Base-by-base conservation (phyloP, 805 yeast genomes). In the Isabelozyma heimii region DNA sequence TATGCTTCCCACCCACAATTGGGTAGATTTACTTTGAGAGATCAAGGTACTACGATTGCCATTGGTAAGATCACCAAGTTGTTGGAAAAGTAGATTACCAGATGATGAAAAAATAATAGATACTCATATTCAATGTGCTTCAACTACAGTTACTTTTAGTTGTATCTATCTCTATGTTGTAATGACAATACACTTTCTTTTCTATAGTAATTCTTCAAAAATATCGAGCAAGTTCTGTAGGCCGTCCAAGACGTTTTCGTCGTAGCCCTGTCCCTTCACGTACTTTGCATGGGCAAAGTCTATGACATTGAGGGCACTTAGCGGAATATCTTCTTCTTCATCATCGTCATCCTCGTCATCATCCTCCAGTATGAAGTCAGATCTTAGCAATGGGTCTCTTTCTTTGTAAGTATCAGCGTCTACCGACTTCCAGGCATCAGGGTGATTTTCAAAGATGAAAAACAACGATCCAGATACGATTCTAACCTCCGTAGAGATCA, bases 21-120 rank as follows among this genome's bases (percentile, higher is more conserved):
- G 62, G 99, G 99, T 67, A 85, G 99, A 74, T 94, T 94, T 72
- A 94, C 99, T 27, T 81, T 94, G 69, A 91, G 99, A 81, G 99
- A 94, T 73, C 98, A 94, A 76, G 99, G 98, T 67, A 84, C 84
- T 54, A 94, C 99, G 47, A 91, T 94, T 73, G 99, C 99, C 56
- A 94, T 94, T 70, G 99, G 99, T 74, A 91, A 92, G 74, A 90
- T 94, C 62, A 89, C 96, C 51, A 92, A 92, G 76, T 76, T 94
- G 56, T 76, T 91, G 69, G 2, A 20, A 20, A 20, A 20, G 24
- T 20, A 20, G 24, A 6, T 20, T 85, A 80, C 24, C 24, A n/a
- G n/a, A n/a, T n/a, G n/a, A n/a, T n/a, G n/a, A n/a, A n/a, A n/a
- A n/a, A n/a, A n/a, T n/a, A n/a, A n/a, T n/a, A n/a, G n/a, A n/a